A percentile compares a stretch with the other conserved stretches of the same genome.
These are phyloP conservation scores for Polymyxa betae DNA, from an alignment of 208 protist species.

Conservation along the genomic window DNA sequence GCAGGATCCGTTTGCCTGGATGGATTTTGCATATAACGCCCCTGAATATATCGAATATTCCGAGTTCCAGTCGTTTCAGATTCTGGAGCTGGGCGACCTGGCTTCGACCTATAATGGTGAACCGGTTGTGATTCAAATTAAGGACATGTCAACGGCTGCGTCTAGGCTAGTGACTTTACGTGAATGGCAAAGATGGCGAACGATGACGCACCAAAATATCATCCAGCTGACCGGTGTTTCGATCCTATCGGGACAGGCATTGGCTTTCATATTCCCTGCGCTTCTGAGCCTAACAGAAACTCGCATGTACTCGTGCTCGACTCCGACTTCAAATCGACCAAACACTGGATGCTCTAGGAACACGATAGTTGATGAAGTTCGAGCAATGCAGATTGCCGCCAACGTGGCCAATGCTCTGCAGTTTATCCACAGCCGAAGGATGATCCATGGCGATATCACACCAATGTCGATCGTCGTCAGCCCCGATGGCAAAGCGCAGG, in stretches of 20 bases:
- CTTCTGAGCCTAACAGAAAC: neutral
- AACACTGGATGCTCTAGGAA: neutral
- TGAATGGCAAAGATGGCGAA: neutral
- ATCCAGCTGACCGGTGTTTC: conserved; percentile 21
- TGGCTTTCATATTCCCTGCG: neutral
- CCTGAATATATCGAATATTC: neutral
- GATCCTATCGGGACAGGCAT: neutral
- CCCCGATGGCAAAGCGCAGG: neutral
- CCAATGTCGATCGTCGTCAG: neutral
- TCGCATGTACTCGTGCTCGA: neutral
- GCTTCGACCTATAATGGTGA: neutral
- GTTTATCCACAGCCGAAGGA: neutral
- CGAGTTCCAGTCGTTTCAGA: neutral
- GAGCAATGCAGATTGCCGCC: neutral
- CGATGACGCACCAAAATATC: neutral
- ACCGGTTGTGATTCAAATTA: neutral
- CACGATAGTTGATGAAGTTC: neutral
- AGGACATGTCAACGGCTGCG: neutral
- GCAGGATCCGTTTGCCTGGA: neutral
- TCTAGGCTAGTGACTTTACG: neutral
- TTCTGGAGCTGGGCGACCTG: neutral
- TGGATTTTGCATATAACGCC: neutral
- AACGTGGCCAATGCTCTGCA: neutral
- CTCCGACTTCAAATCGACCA: neutral
- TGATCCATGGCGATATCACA: neutral